Base-by-base conservation (phyloP, 1,284 basidiomycete genomes). In the Rhizopogon hawkerae region DNA sequence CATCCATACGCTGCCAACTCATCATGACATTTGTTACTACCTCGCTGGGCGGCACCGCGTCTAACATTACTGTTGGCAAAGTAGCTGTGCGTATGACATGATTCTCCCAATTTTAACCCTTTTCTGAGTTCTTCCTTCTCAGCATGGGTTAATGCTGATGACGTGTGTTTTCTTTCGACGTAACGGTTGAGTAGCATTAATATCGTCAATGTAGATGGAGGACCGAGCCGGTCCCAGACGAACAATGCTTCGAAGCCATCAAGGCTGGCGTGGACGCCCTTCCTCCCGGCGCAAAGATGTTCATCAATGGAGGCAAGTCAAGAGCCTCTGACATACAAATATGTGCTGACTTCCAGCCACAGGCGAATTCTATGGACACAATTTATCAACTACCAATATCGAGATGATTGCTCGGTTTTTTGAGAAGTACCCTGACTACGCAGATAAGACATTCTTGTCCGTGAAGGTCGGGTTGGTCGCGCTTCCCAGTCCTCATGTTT, bases 171-270 rank as follows among this genome's bases (percentile, higher is more conserved):
- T 4, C 5, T 33, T 18, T 38, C 8, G 35, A 16, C 6, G 5
- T 9, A 11, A 31, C 8, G 4, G 7, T 34, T 35, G 5, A 16
- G 34, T 48, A 26, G 43, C 10, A 13, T 21, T 37, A 31, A 16
- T 0, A 0, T 24, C 5, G 14, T 47, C 1, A 13, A 62, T 57
- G 29, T 60, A 53, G 61, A 59, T 33, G 3, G 36, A 35, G 35
- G 11, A 14, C 34, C 41, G 24, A 55, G 16, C 54, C 58, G 2
- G 46, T 58, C 2, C 61, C 77, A 0, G 79, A 85, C 39, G 75
- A 79, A 47, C 67, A 75, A 14, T 74, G 74, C 8, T 84, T 86
- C 52, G 75, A 72, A 35, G 69, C 78, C 4, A 81, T 87, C 69
- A 82, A 78, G 59, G 77, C 81, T 2, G 76, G 77, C 9, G 68